phyloP scores from a whole-genome alignment of 75 land plant genomes.

The Cryptomeria japonica region DNA sequence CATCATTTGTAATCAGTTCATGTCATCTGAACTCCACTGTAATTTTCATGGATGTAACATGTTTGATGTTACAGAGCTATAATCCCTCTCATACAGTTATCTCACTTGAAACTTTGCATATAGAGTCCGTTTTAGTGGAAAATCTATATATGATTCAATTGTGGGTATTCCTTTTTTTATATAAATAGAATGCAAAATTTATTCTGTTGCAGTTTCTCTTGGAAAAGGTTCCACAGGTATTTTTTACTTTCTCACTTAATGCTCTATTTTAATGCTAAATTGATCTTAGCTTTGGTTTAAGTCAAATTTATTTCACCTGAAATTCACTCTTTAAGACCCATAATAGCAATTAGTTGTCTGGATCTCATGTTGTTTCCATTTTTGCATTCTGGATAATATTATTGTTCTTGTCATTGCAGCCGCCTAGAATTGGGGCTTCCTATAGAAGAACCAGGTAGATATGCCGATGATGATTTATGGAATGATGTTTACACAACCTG shows the following conservation, averaged over 20 bases:
- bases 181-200: neutral
- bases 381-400: neutral
- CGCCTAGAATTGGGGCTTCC: constrained; percentile 88
- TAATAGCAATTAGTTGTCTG: neutral
- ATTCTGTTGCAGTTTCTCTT: neutral
- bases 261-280: neutral
- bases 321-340: neutral
- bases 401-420: constrained; percentile 35
- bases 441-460: constrained; percentile 86
- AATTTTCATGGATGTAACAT: neutral
- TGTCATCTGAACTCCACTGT: neutral
- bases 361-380: neutral
- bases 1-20: neutral
- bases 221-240: neutral
- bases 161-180: neutral
- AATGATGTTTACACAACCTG: constrained; percentile 5
- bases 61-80: neutral
- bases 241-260: neutral
- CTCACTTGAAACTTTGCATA: neutral
- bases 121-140: neutral
- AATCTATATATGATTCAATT: neutral
- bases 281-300: neutral
- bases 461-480: constrained; percentile 36
- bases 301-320: neutral
- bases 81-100: neutral